Base-by-base conservation (phyloP, 2,329 filamentous ascomycete genomes). In the Tetracladium maxilliforme region DNA sequence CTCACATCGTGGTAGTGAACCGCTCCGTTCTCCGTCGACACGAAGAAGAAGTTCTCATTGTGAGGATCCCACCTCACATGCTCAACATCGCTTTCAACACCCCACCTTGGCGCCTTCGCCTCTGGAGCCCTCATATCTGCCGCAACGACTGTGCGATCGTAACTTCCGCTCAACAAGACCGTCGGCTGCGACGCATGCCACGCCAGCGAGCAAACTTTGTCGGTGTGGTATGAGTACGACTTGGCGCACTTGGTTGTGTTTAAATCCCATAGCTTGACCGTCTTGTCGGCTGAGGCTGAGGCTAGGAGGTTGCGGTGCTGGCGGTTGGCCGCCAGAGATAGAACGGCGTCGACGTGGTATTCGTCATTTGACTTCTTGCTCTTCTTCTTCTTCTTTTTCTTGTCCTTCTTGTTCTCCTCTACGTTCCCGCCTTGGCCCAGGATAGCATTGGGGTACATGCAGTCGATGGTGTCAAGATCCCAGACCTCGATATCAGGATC, bases 401-500 rank as follows among this genome's bases (percentile, higher is more conserved):
- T 76, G 49, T 73, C 74, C 35, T 62, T 52, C 30, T 60, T 58
- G 14, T 63, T 62, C 10, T 57, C 56, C 22, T 63, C 58, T 3
- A 52, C 43, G 22, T 59, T 62, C 12, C 41, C 61, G 28, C 68
- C 72, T 44, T 87, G 79, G 7, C 90, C 90, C 5, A 98, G 70
- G 34, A 98, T 92, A 7, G 87, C 86, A 46, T 93, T 92, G 13
- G 90, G 90, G 45, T 94, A 98, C 80, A 98, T 92, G 70, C 79
- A 81, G 56, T 98, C 90, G 26, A 98, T 73, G 6, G 84, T 78
- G 48, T 98, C 90, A 26, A 98, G 62, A 46, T 98, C 86, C 90
- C 90, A 98, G 27, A 98, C 74, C 58, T 98, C 90, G 39, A 98
- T 98, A 44, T 98, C 90, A 3, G 90, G 87, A 45, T 95, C 87